phyloP scores from a whole-genome alignment of 495 filamentous ascomycete genomes.

The Bathelium albidoporum region DNA sequence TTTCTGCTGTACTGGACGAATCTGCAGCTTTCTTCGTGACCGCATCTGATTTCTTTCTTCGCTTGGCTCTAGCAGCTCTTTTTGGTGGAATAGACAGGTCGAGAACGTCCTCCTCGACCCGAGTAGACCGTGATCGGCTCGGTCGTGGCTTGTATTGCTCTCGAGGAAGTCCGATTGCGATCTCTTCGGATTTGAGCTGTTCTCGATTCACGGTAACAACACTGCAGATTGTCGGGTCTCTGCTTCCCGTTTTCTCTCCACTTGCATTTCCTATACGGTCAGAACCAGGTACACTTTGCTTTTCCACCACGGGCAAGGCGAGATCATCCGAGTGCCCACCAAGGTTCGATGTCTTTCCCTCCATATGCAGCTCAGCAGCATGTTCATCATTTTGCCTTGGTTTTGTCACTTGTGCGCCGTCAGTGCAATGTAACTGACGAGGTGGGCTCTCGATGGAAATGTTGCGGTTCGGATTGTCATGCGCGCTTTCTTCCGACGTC shows the following conservation, averaged over 20 bases:
- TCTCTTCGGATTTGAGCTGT: slow-evolving; percentile 19
- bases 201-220: neutral
- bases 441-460: neutral
- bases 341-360: no score
- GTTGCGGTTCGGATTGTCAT: neutral
- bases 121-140: slow-evolving; percentile 27
- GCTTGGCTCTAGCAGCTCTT: slow-evolving; percentile 23
- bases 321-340: no score
- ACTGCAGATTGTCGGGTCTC: neutral
- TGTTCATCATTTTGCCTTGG: neutral
- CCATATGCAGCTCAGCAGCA: no score
- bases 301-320: no score
- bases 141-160: slow-evolving; percentile 30
- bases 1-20: slow-evolving; percentile 7
- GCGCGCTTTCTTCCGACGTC: neutral
- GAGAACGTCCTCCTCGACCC: slow-evolving; percentile 13
- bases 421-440: neutral
- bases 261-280: neutral
- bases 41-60: slow-evolving; percentile 18
- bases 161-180: slow-evolving; percentile 21
- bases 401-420: neutral
- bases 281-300: no score
- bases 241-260: neutral
- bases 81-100: slow-evolving; percentile 26
- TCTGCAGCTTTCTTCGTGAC: neutral